A percentile compares a stretch with the other conserved stretches of the same genome.
Conservation (phyloP, 108 stramenopile genomes). For the Cylindrotheca closterium region DNA sequence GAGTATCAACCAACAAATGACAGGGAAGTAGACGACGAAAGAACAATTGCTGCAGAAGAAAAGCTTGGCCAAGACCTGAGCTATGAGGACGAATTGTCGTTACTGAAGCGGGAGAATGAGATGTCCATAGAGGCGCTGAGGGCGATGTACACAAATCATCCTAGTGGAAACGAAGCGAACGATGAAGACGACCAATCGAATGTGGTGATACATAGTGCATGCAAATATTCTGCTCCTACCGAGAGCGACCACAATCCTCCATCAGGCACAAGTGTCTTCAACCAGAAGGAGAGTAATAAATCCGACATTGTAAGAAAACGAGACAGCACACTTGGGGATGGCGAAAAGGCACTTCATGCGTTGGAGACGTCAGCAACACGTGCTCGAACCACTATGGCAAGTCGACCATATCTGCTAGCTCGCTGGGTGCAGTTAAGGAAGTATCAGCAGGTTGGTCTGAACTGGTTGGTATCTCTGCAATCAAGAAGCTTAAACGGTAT, state of each 20-base stretch:
- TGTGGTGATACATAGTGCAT: too few species aligned
- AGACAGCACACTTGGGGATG: slow-evolving; percentile 31
- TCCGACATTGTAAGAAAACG: slow-evolving; percentile 3
- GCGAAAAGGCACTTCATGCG: slow-evolving; percentile 24
- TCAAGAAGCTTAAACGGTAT: slow-evolving; percentile 96
- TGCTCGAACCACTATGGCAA: slow-evolving; percentile 62
- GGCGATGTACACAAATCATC: slow-evolving; percentile 48
- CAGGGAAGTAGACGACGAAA: slow-evolving; percentile 62
- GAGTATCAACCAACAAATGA: slow-evolving; percentile 4
- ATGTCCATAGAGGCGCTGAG: slow-evolving; percentile 77
- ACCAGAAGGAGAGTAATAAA: background rate
- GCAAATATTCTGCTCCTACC: too few species aligned
- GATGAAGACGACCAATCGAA: background rate
- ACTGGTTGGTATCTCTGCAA: slow-evolving; percentile 96
- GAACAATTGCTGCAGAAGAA: slow-evolving; percentile 76
- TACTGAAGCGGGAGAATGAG: slow-evolving; percentile 65
- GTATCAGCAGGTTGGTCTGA: slow-evolving; percentile 96
- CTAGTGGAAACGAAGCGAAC: slow-evolving; percentile 9
- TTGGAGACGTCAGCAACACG: slow-evolving; percentile 58
- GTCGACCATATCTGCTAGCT: slow-evolving; percentile 74
- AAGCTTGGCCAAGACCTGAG: slow-evolving; percentile 66
- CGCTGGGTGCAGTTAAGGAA: slow-evolving; percentile 85
- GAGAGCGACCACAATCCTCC: too few species aligned
- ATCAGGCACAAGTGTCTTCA: too few species aligned
- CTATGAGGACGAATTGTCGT: slow-evolving; percentile 62